These are phyloP conservation scores for Zoysia pacifica DNA, from an alignment of 176 grass and related monocot species.

Conservation along the genomic window DNA sequence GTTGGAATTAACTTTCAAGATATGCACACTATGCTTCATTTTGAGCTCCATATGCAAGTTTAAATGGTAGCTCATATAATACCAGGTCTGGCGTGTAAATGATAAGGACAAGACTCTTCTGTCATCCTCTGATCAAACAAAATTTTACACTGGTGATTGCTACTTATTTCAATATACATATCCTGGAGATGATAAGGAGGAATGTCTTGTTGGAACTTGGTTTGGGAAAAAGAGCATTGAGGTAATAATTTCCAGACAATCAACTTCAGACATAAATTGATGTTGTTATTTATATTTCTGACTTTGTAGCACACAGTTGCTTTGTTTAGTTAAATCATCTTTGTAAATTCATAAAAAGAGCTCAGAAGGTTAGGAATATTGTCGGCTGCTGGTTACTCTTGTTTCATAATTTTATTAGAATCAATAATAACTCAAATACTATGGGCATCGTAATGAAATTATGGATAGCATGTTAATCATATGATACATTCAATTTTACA, in stretches of 20 bases:
- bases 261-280: not conserved
- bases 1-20: slow-evolving; percentile 2
- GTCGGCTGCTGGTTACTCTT: not conserved
- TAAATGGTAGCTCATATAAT: not conserved
- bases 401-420: slow-evolving; percentile 9
- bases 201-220: slow-evolving; percentile 93
- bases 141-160: slow-evolving; percentile 95
- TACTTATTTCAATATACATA: slow-evolving; percentile 95
- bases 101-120: slow-evolving; percentile 73
- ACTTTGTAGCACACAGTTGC: not conserved
- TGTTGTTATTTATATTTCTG: not conserved
- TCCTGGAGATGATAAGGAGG: slow-evolving; percentile 83
- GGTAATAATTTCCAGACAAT: slow-evolving; percentile 54
- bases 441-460: slow-evolving; percentile 5
- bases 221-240: slow-evolving; percentile 85
- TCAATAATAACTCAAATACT: not conserved
- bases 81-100: slow-evolving; percentile 89
- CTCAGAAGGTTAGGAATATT: slow-evolving; percentile 6
- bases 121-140: slow-evolving; percentile 62
- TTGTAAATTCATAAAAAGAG: not conserved
- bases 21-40: slow-evolving; percentile 8
- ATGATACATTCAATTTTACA: not conserved
- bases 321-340: slow-evolving; percentile 15
- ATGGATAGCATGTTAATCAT: not conserved
- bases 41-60: slow-evolving; percentile 8